Evolutionary conservation across 148 eudicot species (phyloP).

Genomic region (Amaranthus cruentus): DNA sequence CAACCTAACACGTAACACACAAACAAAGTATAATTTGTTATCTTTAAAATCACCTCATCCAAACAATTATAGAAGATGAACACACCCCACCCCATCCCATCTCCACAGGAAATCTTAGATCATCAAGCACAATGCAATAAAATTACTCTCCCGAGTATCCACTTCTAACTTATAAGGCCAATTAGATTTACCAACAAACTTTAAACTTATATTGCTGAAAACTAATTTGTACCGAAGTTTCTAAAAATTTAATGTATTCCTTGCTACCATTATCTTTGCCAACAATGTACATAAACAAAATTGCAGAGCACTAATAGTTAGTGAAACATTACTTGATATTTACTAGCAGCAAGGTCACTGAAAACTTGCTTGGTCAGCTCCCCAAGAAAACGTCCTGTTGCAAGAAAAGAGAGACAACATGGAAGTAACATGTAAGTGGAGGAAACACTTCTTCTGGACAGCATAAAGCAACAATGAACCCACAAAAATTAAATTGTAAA

Average conservation of each 20-base stretch:
- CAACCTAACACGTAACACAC: too few species aligned
- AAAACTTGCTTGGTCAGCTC: slow-evolving; percentile 97
- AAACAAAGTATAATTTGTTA: too few species aligned
- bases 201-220: background rate
- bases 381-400: slow-evolving; percentile 91
- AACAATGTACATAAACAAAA: background rate
- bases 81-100: too few species aligned
- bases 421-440: background rate
- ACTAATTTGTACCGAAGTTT: background rate
- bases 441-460: background rate
- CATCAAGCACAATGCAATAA: too few species aligned
- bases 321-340: slow-evolving; percentile 71
- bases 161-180: background rate
- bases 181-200: background rate
- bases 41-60: too few species aligned
- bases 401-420: slow-evolving; percentile 1
- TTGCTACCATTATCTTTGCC: background rate
- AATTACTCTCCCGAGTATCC: background rate
- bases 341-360: slow-evolving; percentile 81
- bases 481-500: background rate
- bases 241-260: background rate
- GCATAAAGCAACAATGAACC: background rate
- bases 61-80: too few species aligned
- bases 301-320: background rate
- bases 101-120: too few species aligned